These are phyloP conservation scores for Calcarisporium arbuscula DNA, from an alignment of 2,329 filamentous ascomycete genomes.

Conservation along the genomic window DNA sequence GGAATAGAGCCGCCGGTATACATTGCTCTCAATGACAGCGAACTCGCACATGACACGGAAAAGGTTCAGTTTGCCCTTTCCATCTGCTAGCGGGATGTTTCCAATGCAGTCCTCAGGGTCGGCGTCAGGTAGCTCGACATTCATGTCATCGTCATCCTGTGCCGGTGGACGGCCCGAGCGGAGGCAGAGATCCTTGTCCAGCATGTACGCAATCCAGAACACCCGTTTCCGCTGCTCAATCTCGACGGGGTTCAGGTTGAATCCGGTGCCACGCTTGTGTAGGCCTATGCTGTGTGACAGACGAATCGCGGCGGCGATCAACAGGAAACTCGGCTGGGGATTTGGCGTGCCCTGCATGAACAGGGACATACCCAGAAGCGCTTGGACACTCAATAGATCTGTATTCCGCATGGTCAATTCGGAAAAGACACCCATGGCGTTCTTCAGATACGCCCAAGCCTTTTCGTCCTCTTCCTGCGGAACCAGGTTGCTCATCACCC, in stretches of 20 bases:
- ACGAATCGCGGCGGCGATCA: conserved; percentile 85
- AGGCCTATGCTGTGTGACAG: conserved; percentile 90
- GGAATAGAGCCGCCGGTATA: conserved; percentile 90
- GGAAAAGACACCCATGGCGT: conserved; percentile 86
- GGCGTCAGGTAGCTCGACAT: conserved; percentile 88
- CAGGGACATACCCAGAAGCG: conserved; percentile 83
- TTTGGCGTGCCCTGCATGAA: conserved; percentile 97
- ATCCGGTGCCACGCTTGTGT: conserved; percentile 87
- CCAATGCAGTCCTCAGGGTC: conserved; percentile 89
- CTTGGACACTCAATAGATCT: conserved; percentile 90
- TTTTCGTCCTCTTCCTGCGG: conserved; percentile 88
- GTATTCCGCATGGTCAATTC: conserved; percentile 95
- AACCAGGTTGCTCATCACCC: conserved; percentile 92
- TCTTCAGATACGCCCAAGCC: conserved; percentile 94
- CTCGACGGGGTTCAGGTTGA: conserved; percentile 88
- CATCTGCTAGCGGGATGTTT: conserved; percentile 84
- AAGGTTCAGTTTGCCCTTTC: conserved; percentile 88
- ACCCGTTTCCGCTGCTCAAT: conserved; percentile 76
- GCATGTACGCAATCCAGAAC: conserved; percentile 61
- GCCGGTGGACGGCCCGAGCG: conserved; percentile 53
- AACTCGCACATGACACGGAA: conserved; percentile 93
- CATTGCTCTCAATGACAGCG: conserved; percentile 82
- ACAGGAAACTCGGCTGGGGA: conserved; percentile 85
- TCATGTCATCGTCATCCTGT: conserved; percentile 71
- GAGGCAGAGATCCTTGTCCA: conserved; percentile 58